phyloP scores from a whole-genome alignment of 345 rosid genomes.

The Syzygium aromaticum region DNA sequence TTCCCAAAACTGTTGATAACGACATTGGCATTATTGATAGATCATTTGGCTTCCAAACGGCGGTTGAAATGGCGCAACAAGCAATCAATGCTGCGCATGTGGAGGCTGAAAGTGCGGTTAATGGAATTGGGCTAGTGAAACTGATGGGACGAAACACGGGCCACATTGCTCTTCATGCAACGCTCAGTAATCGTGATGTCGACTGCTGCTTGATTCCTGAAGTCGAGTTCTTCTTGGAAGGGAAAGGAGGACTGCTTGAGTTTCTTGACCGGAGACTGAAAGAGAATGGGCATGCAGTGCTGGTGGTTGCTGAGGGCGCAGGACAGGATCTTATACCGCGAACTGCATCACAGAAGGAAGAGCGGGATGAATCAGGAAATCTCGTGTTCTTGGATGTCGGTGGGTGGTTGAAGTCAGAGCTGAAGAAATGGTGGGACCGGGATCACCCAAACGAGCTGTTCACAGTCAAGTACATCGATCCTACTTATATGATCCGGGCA shows the following conservation, averaged over 20 bases:
- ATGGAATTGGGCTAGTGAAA: slow-evolving; percentile 83
- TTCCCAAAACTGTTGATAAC: slow-evolving; percentile 86
- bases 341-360: slow-evolving; percentile 49
- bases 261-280: slow-evolving; percentile 45
- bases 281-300: slow-evolving; percentile 66
- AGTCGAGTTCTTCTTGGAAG: slow-evolving; percentile 57
- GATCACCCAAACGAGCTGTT: slow-evolving; percentile 59
- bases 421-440: slow-evolving; percentile 64
- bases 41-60: slow-evolving; percentile 93
- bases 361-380: slow-evolving; percentile 85
- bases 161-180: slow-evolving; percentile 80
- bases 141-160: slow-evolving; percentile 94
- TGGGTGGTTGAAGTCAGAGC: slow-evolving; percentile 66
- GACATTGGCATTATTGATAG: slow-evolving; percentile 81
- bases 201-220: slow-evolving; percentile 93
- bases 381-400: slow-evolving; percentile 72
- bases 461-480: slow-evolving; percentile 83
- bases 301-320: slow-evolving; percentile 89
- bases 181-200: slow-evolving; percentile 87
- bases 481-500: slow-evolving; percentile 91
- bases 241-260: slow-evolving; percentile 65
- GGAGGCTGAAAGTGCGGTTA: slow-evolving; percentile 92
- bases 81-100: slow-evolving; percentile 81
- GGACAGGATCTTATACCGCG: slow-evolving; percentile 84
- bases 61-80: slow-evolving; percentile 84